phyloP scores from a whole-genome alignment of 495 filamentous ascomycete genomes.

The Hyphodiscus hymeniophilus region DNA sequence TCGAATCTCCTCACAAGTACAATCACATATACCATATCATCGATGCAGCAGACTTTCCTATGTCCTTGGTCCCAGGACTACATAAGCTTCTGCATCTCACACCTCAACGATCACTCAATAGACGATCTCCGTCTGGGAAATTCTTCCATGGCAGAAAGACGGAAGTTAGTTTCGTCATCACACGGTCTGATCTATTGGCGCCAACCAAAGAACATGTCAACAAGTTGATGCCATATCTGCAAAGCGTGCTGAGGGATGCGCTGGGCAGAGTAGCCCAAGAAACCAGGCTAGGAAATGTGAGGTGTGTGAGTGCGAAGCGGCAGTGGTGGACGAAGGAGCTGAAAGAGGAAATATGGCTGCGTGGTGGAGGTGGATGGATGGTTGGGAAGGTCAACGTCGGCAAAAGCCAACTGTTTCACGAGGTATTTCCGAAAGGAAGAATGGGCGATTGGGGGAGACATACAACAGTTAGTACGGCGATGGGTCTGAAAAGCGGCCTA shows the following conservation, averaged over 20 bases:
- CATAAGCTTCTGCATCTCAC: slow-evolving; percentile 45
- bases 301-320: slow-evolving; percentile 73
- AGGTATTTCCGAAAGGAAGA: slow-evolving; percentile 75
- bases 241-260: slow-evolving; percentile 61
- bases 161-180: slow-evolving; percentile 84
- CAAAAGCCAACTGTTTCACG: slow-evolving; percentile 84
- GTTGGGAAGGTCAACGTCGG: slow-evolving; percentile 97
- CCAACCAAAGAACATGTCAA: slow-evolving; percentile 75
- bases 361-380: slow-evolving; percentile 89
- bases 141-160: slow-evolving; percentile 52
- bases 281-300: slow-evolving; percentile 71
- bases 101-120: slow-evolving; percentile 66
- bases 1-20: slow-evolving; percentile 72
- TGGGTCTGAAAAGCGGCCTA: too few species aligned
- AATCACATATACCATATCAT: slow-evolving; percentile 96
- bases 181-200: slow-evolving; percentile 76
- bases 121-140: slow-evolving; percentile 54
- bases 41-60: slow-evolving; percentile 95
- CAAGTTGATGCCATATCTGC: slow-evolving; percentile 71
- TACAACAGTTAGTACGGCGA: background rate
- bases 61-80: slow-evolving; percentile 69
- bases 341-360: slow-evolving; percentile 72
- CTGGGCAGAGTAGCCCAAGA: slow-evolving; percentile 52
- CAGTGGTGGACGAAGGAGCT: slow-evolving; percentile 83
- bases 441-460: slow-evolving; percentile 22